Percentiles rank a stretch among this genome's conserved stretches.
phyloP scores from a whole-genome alignment of 2,329 filamentous ascomycete genomes.

The Byssochlamys sp. region DNA sequence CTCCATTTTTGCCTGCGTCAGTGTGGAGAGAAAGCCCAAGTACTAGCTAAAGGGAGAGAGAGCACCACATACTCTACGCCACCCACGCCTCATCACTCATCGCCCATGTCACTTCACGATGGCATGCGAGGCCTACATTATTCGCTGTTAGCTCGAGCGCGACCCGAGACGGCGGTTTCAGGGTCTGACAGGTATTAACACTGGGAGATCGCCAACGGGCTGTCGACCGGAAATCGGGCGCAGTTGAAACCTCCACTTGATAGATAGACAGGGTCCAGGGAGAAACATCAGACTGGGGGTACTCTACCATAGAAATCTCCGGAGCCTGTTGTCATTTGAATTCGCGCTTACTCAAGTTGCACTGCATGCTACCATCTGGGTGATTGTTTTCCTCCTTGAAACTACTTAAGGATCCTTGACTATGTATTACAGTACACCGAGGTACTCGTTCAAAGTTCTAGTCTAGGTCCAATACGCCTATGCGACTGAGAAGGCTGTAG shows the following conservation, averaged over 20 bases:
- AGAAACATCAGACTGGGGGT: background rate
- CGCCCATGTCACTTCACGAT: background rate
- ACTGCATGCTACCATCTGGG: background rate
- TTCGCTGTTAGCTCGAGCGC: background rate
- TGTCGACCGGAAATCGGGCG: background rate
- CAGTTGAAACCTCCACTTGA: background rate
- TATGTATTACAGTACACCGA: too few relatives aligned
- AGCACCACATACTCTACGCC: background rate
- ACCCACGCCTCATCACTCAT: background rate
- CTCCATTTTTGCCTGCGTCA: background rate
- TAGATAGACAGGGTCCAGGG: background rate
- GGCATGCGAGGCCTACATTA: background rate
- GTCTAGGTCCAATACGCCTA: too few relatives aligned
- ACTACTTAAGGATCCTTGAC: too few relatives aligned
- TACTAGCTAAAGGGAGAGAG: background rate
- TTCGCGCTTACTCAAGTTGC: background rate
- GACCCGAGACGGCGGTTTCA: background rate
- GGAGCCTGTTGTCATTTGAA: background rate
- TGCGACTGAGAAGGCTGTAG: too few relatives aligned
- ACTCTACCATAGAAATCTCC: background rate
- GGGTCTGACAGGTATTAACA: background rate
- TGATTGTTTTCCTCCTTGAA: background rate
- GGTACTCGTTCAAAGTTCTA: too few relatives aligned
- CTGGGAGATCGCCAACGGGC: background rate
- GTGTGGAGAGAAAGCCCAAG: background rate